These are phyloP conservation scores for Pichia sp. DNA, from an alignment of 1,139 yeast genomes.

Conservation along the genomic window DNA sequence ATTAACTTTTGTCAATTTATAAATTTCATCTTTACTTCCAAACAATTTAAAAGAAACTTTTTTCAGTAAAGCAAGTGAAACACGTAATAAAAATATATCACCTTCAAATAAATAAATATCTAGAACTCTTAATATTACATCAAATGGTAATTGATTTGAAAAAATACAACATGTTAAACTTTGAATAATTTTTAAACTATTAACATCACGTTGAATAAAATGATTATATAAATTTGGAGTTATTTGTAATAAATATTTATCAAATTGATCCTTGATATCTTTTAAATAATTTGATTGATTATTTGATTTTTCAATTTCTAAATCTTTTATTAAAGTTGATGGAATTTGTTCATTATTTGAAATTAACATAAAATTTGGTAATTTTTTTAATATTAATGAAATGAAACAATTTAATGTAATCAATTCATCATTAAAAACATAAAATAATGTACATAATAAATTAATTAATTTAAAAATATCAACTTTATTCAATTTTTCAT, in stretches of 20 bases:
- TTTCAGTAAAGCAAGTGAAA: constrained; percentile 42
- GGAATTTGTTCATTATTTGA: constrained; percentile 6
- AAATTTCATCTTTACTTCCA: constrained; percentile 43
- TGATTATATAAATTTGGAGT: constrained; percentile 45
- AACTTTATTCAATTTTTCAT: constrained; percentile 10
- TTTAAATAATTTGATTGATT: constrained; percentile 16
- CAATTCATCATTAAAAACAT: constrained; percentile 23
- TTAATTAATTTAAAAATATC: constrained; percentile 17
- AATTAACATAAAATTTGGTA: constrained; percentile 30
- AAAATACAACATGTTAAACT: constrained; percentile 20
- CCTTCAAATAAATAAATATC: constrained; percentile 62
- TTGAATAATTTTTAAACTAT: constrained; percentile 17
- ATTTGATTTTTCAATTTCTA: constrained; percentile 8
- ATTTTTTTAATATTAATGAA: constrained; percentile 34
- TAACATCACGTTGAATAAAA: constrained; percentile 33
- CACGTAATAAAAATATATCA: constrained; percentile 43
- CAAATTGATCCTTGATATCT: constrained; percentile 37
- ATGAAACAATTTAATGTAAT: constrained; percentile 42
- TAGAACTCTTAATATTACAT: constrained; percentile 34
- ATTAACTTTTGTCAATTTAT: constrained; percentile 26
- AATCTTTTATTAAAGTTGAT: constrained; percentile 11
- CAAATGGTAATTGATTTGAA: constrained; percentile 25
- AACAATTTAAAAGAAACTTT: constrained; percentile 46
- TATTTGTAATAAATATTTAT: constrained; percentile 39
- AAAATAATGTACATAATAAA: constrained; percentile 23